phyloP scores from a whole-genome alignment of 75 land plant genomes.

The Isoetes taiwanensis region DNA sequence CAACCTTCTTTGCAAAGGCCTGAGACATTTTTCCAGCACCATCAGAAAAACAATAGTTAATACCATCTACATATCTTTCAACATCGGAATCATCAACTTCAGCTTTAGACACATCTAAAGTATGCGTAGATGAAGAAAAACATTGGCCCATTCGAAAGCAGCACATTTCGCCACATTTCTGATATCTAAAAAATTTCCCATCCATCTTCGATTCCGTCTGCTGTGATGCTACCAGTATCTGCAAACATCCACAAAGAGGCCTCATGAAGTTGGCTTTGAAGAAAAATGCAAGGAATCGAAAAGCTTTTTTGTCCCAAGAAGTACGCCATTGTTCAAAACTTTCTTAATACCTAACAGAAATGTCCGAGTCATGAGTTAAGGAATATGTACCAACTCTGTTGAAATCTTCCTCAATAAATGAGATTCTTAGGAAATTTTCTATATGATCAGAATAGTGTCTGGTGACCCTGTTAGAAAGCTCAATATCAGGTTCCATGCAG shows the following conservation, averaged over 20 bases:
- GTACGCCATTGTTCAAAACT: slow-evolving; percentile 47
- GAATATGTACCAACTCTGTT: slow-evolving; percentile 33
- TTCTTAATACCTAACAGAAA: slow-evolving; percentile 44
- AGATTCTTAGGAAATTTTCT: slow-evolving; percentile 63
- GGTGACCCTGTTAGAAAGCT: slow-evolving; percentile 61
- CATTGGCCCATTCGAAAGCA: slow-evolving; percentile 89
- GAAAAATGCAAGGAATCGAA: slow-evolving; percentile 82
- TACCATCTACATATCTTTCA: slow-evolving; percentile 39
- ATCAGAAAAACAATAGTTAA: slow-evolving; percentile 74
- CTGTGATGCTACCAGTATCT: slow-evolving; percentile 25
- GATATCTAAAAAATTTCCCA: slow-evolving; percentile 65
- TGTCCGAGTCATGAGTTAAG: slow-evolving; percentile 28
- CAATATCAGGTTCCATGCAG: slow-evolving; percentile 75
- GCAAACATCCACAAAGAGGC: slow-evolving; percentile 94
- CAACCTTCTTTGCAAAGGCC: slow-evolving; percentile 47
- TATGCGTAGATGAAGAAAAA: slow-evolving; percentile 56
- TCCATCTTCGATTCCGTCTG: slow-evolving; percentile 61
- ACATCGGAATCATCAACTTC: slow-evolving; percentile 54
- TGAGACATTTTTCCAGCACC: slow-evolving; percentile 78
- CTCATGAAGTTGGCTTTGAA: slow-evolving; percentile 65
- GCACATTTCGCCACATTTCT: slow-evolving; percentile 78
- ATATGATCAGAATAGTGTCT: slow-evolving; percentile 38
- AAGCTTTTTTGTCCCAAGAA: slow-evolving; percentile 43
- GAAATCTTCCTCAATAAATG: slow-evolving; percentile 79
- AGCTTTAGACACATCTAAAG: slow-evolving; percentile 29